Conservation (phyloP, 1,139 yeast species). For the Candida sojae region DNA sequence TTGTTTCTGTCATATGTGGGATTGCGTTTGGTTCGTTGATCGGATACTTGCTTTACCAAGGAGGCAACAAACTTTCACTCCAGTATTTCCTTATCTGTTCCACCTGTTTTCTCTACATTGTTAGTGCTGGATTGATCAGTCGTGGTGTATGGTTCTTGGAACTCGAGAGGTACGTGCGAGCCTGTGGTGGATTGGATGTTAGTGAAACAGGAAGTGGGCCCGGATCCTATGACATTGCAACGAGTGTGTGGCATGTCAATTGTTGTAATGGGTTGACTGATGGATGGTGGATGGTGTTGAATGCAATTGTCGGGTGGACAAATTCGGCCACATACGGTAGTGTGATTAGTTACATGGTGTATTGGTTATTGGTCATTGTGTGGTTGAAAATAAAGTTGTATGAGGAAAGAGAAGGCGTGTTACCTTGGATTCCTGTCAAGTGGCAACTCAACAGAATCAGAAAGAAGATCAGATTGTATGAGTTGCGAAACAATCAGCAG, state of each 20-base stretch:
- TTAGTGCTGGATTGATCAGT: constrained; percentile 47
- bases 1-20: constrained; percentile 40
- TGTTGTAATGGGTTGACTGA: constrained; percentile 92
- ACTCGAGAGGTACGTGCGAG: constrained; percentile 61
- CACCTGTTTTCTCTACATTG: constrained; percentile 45
- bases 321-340: constrained; percentile 94
- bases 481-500: constrained; percentile 15
- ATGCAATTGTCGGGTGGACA: constrained; percentile 94
- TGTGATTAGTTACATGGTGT: constrained; percentile 70
- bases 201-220: constrained; percentile 92
- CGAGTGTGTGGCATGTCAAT: constrained; percentile 92
- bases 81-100: constrained; percentile 43
- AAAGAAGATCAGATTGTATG: constrained; percentile 43
- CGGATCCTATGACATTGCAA: constrained; percentile 83
- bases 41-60: constrained; percentile 39
- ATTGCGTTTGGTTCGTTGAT: constrained; percentile 35
- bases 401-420: constrained; percentile 64
- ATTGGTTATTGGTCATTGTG: constrained; percentile 69
- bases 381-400: constrained; percentile 52
- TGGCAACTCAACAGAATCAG: constrained; percentile 60
- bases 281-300: constrained; percentile 92
- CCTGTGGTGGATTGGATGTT: constrained; percentile 82
- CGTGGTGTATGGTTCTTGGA: constrained; percentile 90
- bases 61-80: constrained; percentile 44
- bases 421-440: constrained; percentile 59